Conservation (phyloP, 2,329 filamentous ascomycete species). For the Aureobasidium sp. region DNA sequence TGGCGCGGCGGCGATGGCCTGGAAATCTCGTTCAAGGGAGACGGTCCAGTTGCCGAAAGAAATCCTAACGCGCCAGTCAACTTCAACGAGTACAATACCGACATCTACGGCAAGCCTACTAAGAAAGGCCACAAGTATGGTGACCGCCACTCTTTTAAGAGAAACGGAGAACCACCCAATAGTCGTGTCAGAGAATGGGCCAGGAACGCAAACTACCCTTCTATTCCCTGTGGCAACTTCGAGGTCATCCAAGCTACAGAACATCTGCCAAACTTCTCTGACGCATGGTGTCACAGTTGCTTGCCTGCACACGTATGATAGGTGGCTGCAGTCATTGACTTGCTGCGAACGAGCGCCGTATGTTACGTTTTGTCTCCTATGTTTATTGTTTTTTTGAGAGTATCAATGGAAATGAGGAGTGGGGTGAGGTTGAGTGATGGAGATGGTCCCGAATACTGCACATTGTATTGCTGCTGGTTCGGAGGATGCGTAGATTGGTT, state of each 20-base stretch:
- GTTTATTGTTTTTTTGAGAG: neutral
- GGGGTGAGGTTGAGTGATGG: neutral
- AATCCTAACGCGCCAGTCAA: slow-evolving; percentile 23
- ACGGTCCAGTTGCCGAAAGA: slow-evolving; percentile 27
- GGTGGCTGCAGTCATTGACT: neutral
- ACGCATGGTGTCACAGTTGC: slow-evolving; percentile 17
- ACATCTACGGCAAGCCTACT: neutral
- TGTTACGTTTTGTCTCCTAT: neutral
- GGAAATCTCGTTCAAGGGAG: slow-evolving; percentile 30
- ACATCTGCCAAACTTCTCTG: neutral
- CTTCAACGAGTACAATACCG: slow-evolving; percentile 12
- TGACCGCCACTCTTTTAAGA: neutral
- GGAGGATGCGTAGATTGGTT: neutral
- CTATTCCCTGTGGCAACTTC: slow-evolving; percentile 16
- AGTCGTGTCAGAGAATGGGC: slow-evolving; percentile 12
- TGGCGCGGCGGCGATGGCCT: slow-evolving; percentile 31
- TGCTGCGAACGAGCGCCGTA: neutral
- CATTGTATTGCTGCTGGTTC: neutral
- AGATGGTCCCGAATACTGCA: neutral
- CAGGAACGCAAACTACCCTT: slow-evolving; percentile 6
- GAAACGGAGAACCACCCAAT: neutral
- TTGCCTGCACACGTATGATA: neutral
- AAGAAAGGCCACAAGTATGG: neutral
- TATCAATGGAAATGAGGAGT: neutral
- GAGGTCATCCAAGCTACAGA: slow-evolving; percentile 15